phyloP scores from a whole-genome alignment of 495 filamentous ascomycete species.

The Penicillium psychrofluorescens region DNA sequence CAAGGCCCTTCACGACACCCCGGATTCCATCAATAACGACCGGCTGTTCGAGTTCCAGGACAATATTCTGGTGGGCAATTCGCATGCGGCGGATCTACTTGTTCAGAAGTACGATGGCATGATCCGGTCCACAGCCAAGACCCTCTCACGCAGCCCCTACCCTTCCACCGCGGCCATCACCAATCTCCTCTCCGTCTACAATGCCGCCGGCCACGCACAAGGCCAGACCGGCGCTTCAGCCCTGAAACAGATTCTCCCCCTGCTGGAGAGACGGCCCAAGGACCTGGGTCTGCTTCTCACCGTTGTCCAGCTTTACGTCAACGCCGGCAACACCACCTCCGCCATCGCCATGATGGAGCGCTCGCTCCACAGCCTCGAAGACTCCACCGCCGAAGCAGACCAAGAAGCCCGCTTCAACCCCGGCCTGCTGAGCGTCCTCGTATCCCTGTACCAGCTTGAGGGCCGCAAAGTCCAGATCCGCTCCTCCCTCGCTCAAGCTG shows the following conservation, averaged over 20 bases:
- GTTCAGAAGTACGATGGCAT: conserved; percentile 72
- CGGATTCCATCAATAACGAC: conserved; percentile 54
- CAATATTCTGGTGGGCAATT: conserved; percentile 59
- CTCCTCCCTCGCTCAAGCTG: conserved; percentile 69
- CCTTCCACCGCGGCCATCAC: conserved; percentile 49
- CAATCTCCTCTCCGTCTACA: conserved; percentile 65
- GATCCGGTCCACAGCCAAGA: conserved; percentile 53
- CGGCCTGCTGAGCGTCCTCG: conserved; percentile 74
- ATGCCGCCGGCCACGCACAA: conserved; percentile 68
- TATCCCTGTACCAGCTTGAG: conserved; percentile 73
- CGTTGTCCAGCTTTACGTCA: conserved; percentile 76
- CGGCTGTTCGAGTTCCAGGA: conserved; percentile 73
- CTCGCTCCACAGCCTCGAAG: conserved; percentile 66
- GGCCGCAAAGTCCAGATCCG: conserved; percentile 69
- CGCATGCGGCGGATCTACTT: conserved; percentile 65
- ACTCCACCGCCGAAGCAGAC: conserved; percentile 52
- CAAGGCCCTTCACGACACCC: conserved; percentile 53
- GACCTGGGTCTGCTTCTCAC: conserved; percentile 82
- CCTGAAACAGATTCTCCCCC: conserved; percentile 62
- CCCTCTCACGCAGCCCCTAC: conserved; percentile 44
- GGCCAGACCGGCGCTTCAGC: conserved; percentile 58
- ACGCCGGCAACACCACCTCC: conserved; percentile 63
- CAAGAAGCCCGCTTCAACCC: conserved; percentile 72
- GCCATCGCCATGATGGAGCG: conserved; percentile 70
- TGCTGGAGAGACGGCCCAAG: conserved; percentile 69